Conservation (phyloP, 139 green algal genomes). For the Yamagishiella unicocca region DNA sequence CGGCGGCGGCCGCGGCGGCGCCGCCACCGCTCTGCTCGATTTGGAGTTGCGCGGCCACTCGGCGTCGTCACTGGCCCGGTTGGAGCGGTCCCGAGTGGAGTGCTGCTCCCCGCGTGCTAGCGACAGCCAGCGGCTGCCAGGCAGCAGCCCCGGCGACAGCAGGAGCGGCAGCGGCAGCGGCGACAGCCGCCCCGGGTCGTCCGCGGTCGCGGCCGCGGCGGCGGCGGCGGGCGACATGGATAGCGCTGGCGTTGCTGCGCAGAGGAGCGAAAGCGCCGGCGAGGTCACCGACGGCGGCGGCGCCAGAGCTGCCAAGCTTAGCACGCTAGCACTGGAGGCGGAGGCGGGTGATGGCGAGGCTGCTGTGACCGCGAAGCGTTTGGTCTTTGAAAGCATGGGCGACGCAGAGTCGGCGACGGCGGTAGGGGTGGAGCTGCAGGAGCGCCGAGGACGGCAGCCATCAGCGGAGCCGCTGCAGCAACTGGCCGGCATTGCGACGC, state of each 20-base stretch:
- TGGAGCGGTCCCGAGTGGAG: background rate
- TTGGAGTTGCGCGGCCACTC: slow-evolving; percentile 12
- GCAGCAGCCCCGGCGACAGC: background rate
- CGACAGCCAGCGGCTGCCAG: background rate
- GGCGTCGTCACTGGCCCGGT: background rate
- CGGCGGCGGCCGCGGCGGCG: background rate
- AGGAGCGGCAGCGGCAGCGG: background rate
- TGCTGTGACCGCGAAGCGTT: too few relatives aligned
- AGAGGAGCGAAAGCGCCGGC: background rate
- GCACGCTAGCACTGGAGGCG: background rate
- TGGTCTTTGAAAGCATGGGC: too few relatives aligned
- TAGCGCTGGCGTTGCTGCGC: background rate
- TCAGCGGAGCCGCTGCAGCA: too few relatives aligned
- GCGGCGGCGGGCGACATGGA: background rate
- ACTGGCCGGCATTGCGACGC: too few relatives aligned
- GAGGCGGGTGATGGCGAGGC: background rate
- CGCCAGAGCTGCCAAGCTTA: background rate
- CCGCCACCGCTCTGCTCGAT: background rate
- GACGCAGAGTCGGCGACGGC: too few relatives aligned
- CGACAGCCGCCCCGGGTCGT: background rate
- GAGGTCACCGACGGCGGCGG: background rate
- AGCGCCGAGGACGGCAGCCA: too few relatives aligned
- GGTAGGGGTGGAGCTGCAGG: too few relatives aligned
- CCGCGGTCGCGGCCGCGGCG: background rate
- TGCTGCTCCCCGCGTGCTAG: background rate